Conservation (phyloP, 805 yeast genomes). For the Lachancea quebecensis region DNA sequence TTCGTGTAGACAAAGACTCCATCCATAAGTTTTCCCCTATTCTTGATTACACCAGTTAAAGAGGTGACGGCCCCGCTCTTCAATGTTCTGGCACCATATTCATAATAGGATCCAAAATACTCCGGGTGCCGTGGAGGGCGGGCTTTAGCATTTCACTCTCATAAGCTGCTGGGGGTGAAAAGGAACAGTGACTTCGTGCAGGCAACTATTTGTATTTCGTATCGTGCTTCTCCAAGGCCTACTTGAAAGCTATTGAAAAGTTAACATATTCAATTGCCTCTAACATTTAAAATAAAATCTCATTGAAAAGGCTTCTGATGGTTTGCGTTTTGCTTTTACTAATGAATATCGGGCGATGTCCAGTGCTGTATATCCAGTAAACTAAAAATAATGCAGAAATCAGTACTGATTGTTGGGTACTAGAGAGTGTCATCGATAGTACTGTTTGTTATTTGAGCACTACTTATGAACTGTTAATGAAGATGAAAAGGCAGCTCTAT, state of each 20-base stretch:
- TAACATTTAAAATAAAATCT: constrained; percentile 17
- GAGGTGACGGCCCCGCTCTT: constrained; percentile 49
- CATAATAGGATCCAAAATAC: constrained; percentile 40
- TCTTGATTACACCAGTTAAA: constrained; percentile 46
- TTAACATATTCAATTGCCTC: constrained; percentile 34
- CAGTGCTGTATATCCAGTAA: too few relatives aligned
- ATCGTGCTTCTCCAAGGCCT: constrained; percentile 33
- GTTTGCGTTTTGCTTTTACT: too few relatives aligned
- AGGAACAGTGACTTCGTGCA: constrained; percentile 48
- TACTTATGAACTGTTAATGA: too few relatives aligned
- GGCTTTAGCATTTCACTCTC: constrained; percentile 50
- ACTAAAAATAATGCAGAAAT: too few relatives aligned
- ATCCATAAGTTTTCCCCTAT: constrained; percentile 13
- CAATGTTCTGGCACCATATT: constrained; percentile 37
- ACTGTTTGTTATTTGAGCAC: too few relatives aligned
- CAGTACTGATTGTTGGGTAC: too few relatives aligned
- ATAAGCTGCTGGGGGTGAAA: constrained; percentile 30
- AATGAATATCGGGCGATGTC: too few relatives aligned
- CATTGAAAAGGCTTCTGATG: constrained; percentile 27
- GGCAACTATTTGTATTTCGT: constrained; percentile 38
- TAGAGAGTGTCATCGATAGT: too few relatives aligned
- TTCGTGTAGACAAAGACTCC: constrained; percentile 26
- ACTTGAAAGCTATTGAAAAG: constrained; percentile 39
- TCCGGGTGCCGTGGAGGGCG: constrained; percentile 49
- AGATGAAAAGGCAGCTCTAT: too few relatives aligned